Base-by-base conservation (phyloP, 768 basidiomycete species). In the Chiua virens region DNA sequence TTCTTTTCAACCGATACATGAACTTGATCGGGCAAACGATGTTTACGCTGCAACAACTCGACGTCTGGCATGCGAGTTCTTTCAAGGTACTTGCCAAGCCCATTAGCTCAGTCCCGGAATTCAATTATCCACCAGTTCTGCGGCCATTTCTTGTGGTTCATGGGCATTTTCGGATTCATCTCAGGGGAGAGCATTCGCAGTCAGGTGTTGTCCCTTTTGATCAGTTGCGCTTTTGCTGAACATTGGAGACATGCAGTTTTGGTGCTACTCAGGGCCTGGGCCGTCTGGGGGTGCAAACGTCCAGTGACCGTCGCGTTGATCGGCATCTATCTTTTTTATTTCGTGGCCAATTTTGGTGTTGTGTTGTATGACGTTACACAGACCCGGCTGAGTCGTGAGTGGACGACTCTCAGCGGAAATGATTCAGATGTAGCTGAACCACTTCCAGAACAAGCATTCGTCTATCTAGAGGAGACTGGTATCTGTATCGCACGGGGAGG, bases 1-100 rank as follows among this genome's bases (percentile, higher is more conserved):
- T 61, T 40, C 50, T 61, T 2, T 6, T 58, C 38, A 62, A 55
- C 20, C 60, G 60, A n/a, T 61, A 61, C 15, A 54, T 43, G 0
- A 56, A 48, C 14, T 17, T 62, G 21, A 27, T 47, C n/a, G 50
- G 49, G 20, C 61, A 60, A 21, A 36, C 52, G 1, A 3, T 48
- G 3, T 25, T 48, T 11, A 47, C 22, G 11, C 37, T 62, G 13
- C 52, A 60, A 25, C 61, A 63, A 41, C 11, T 53, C 4, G 58
- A 61, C 11, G 1, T 56, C 6, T 35, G 58, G 20, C 44, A 30
- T 17, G 30, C 53, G 15, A 9, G 28, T 13, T 61, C 60, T 2
- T 2, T 17, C 20, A 6, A 42, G 17, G 60, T 61, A 27, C n/a
- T 6, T 35, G 10, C 9, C 9, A 8, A 4, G 18, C 38, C 41